Evolutionary conservation across 768 basidiomycete genomes (phyloP), one percentile per base, ranked within the genome.

Genomic region (Termitomyces titanicus): DNA sequence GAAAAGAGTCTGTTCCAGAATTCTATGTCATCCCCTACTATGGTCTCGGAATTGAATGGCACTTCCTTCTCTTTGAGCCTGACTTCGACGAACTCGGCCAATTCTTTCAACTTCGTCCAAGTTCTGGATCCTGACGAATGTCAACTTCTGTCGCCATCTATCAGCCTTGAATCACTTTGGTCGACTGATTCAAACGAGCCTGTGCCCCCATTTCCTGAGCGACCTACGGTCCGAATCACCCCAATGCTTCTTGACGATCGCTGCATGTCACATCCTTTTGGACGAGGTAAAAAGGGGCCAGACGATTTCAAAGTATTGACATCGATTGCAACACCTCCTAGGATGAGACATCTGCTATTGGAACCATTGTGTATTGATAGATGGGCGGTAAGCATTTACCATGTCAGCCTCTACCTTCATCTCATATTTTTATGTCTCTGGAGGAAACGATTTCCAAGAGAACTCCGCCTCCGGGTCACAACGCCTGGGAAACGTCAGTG

Each of bases 151-250:
- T 54, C 56, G 13, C 38, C 46, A 31, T 63, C 61, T 44, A 47
- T 60, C 40, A 63, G 47, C 51, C 46, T 55, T 24, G 59, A 51
- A 5, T 60, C 61, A 27, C 48, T 63, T 29, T 60, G 55, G 51
- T 58, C 61, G 13, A 52, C 49, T 39, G 54, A 60, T 47, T 60
- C 59, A 22, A 54, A 60, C 39, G 59, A 60, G 17, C 17, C 51
- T n/a, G 54, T 58, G 24, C 61, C 61, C 15, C 59, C 59, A 9
- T 63, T 53, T 44, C 61, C 59, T 34, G 54, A 52, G n/a, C 22
- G 56, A 18, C 61, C 61, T 22, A 17, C 45, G 24, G 35, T 55
- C 15, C 47, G 40, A 13, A 51, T 60, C 2, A 24, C 46, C 7
- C 56, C 56, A 11, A 51, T 60, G n/a, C 51, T 60, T 18, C 48